A percentile compares a stretch with the other conserved stretches of the same genome.
Conservation (phyloP, 2,329 filamentous ascomycete genomes). For the Fusarium sarcochroum region DNA sequence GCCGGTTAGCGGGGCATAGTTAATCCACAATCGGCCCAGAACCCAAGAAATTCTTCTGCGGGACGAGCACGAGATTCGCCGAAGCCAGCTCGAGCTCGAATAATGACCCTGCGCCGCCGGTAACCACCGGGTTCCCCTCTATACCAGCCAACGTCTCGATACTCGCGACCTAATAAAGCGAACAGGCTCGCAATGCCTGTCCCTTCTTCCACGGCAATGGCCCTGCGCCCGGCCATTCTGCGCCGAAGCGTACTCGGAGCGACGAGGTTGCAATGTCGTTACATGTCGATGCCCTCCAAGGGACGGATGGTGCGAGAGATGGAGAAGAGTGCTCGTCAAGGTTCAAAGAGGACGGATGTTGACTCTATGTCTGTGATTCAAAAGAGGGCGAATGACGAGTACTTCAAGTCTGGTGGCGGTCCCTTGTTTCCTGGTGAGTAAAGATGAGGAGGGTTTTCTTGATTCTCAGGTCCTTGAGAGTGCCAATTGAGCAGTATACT, state of each 20-base stretch:
- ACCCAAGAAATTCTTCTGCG: slow-evolving; percentile 46
- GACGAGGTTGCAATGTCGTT: slow-evolving; percentile 45
- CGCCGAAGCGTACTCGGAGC: slow-evolving; percentile 40
- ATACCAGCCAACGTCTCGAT: slow-evolving; percentile 7
- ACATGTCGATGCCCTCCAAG: slow-evolving; percentile 46
- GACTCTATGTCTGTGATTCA: slow-evolving; percentile 52
- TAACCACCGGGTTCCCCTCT: slow-evolving; percentile 39
- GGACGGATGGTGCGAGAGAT: slow-evolving; percentile 50
- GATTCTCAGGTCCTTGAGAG: neutral
- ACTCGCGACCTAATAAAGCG: neutral
- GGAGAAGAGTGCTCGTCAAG: slow-evolving; percentile 43
- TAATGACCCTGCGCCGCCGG: slow-evolving; percentile 46
- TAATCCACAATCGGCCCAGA: slow-evolving; percentile 45
- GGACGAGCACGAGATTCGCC: slow-evolving; percentile 8
- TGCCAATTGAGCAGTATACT: slow-evolving; percentile 15
- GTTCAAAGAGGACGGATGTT: slow-evolving; percentile 44
- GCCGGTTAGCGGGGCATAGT: slow-evolving; percentile 29
- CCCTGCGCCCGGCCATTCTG: slow-evolving; percentile 43
- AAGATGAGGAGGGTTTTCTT: neutral
- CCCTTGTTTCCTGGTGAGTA: slow-evolving; percentile 55
- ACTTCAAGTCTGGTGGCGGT: slow-evolving; percentile 52
- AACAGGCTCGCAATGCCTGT: slow-evolving; percentile 32
- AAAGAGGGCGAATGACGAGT: slow-evolving; percentile 51
- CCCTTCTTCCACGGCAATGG: slow-evolving; percentile 34
- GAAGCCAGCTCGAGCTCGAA: slow-evolving; percentile 37